phyloP scores from a whole-genome alignment of 345 rosid genomes.

The Eucalyptus brandiana region DNA sequence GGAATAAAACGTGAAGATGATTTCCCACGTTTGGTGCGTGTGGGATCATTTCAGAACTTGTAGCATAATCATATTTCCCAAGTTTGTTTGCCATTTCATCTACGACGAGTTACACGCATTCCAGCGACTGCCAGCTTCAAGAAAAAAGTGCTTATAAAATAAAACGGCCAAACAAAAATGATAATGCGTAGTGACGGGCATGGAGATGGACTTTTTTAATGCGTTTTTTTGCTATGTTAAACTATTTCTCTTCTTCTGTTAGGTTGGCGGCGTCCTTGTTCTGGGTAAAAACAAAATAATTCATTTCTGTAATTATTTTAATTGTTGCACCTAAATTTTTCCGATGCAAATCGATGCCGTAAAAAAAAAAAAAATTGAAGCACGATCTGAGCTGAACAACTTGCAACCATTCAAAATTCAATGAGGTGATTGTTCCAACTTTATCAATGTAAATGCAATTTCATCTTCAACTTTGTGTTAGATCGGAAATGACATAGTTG shows the following conservation, averaged over 20 bases:
- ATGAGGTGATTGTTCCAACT: neutral
- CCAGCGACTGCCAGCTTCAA: neutral
- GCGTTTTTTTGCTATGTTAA: neutral
- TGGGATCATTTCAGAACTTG: neutral
- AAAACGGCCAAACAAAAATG: neutral
- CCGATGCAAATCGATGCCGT: rapidly evolving
- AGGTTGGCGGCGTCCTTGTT: neutral
- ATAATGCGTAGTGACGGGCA: neutral
- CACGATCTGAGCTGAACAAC: neutral
- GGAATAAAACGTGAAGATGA: neutral
- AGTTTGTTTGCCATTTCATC: neutral
- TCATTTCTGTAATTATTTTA: too few species aligned
- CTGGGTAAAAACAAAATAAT: neutral
- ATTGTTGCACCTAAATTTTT: neutral
- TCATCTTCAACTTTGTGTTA: neutral
- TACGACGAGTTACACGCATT: neutral
- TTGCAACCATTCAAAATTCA: neutral
- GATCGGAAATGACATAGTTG: neutral
- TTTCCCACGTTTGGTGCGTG: too few species aligned
- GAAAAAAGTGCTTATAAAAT: neutral
- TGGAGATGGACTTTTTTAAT: neutral
- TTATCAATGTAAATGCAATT: neutral
- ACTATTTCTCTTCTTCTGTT: neutral
- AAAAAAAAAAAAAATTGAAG: neutral
- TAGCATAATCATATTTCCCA: neutral